Evolutionary conservation across 768 basidiomycete species (phyloP).

Genomic region (Strobilomyces dryophilus): DNA sequence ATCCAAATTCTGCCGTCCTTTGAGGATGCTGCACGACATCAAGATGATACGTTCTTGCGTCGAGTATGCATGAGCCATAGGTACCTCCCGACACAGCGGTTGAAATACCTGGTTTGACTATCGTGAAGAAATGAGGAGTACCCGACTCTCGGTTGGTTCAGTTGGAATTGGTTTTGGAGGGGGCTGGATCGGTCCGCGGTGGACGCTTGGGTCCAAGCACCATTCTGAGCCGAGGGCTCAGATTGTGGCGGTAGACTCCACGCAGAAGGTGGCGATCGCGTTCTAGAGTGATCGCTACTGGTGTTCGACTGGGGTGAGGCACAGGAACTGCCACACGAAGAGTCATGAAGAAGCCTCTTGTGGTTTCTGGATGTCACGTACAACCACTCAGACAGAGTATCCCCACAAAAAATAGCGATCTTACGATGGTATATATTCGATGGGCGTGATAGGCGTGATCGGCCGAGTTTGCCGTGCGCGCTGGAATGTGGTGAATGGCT

Average conservation of each 20-base stretch:
- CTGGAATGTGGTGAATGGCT: slow-evolving; percentile 17
- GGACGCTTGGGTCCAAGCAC: slow-evolving; percentile 26
- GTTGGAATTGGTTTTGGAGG: slow-evolving; percentile 32
- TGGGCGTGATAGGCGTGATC: slow-evolving; percentile 34
- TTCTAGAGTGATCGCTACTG: slow-evolving; percentile 46
- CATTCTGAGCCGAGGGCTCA: slow-evolving; percentile 27
- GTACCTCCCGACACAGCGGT: slow-evolving; percentile 8
- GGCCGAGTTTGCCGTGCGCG: slow-evolving; percentile 29
- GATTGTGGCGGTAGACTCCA: slow-evolving; percentile 37
- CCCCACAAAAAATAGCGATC: slow-evolving; percentile 11
- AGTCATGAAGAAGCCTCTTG: slow-evolving; percentile 31
- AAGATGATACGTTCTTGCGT: slow-evolving; percentile 65
- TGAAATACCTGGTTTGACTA: slow-evolving; percentile 47
- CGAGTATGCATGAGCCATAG: slow-evolving; percentile 16
- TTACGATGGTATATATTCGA: slow-evolving; percentile 32
- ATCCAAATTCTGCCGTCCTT: slow-evolving; percentile 77
- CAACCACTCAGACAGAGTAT: slow-evolving; percentile 10
- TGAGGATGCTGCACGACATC: slow-evolving; percentile 84
- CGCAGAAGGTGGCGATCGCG: slow-evolving; percentile 43
- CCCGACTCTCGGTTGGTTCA: slow-evolving; percentile 50
- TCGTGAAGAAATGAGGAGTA: slow-evolving; percentile 56
- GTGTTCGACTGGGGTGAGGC: slow-evolving; percentile 30
- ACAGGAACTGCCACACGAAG: slow-evolving; percentile 28
- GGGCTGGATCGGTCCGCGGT: slow-evolving; percentile 32
- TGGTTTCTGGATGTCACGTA: slow-evolving; percentile 22